Evolutionary conservation across 805 yeast genomes (phyloP), one percentile per base, ranked within the genome.

Genomic region (Lipomyces mesembrius): DNA sequence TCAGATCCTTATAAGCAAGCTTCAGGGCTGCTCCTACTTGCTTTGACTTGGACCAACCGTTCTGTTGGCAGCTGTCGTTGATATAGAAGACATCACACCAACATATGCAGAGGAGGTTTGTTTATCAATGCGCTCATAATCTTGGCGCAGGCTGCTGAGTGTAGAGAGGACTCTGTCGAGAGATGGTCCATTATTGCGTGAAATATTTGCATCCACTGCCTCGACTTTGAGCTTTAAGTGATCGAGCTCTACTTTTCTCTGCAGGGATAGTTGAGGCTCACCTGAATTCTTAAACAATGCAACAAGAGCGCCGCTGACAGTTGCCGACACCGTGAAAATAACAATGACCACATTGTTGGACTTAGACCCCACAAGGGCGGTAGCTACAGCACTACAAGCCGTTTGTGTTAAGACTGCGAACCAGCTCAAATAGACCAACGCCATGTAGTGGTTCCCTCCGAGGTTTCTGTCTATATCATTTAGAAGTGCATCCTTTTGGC

Each of bases 121-220:
- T 49, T 49, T 49, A n/a, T 49, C 53, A n/a, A 49, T n/a, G 17
- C 17, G 11, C 25, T n/a, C 53, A 49, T 49, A 49, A 4, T 49
- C n/a, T 49, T 49, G 53, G 25, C 53, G 53, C 14, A 49, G 2
- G n/a, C 53, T n/a, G 53, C 53, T 49, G 53, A 49, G 53, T n/a
- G 53, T 17, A 17, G 53, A n/a, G 53, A 49, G 53, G 25, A 49
- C 25, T n/a, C 3, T n/a, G n/a, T 25, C 53, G 2, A 49, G 5
- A 2, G 53, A 12, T n/a, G 53, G 1, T 12, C 25, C 25, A 29
- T n/a, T 49, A n/a, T n/a, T 49, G 32, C 32, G 32, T 29, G 7
- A 29, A 5, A 29, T 29, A 29, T 29, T 29, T 29, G 32, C 32
- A 29, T 29, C 32, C 6, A 29, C 32, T 29, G 32, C 32, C 32